phyloP scores from a whole-genome alignment of 2,329 filamentous ascomycete species.

The Pseudocercospora macadamiae region DNA sequence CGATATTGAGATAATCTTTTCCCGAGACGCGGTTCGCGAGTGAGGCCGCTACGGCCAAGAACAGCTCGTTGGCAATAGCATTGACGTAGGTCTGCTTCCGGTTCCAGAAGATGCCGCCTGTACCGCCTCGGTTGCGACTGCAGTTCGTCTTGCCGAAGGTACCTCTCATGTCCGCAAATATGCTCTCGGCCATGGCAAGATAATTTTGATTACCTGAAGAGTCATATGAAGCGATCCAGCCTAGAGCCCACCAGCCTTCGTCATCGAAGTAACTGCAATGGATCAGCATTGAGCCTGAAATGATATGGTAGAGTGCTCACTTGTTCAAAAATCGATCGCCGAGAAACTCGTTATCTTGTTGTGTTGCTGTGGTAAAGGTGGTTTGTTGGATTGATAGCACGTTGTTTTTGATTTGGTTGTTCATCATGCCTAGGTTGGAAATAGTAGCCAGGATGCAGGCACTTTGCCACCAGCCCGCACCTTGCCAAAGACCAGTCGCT shows the following conservation, averaged over 20 bases:
- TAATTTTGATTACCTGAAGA: slow-evolving; percentile 49
- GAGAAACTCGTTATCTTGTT: not conserved
- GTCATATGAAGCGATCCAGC: slow-evolving; percentile 59
- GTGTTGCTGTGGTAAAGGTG: not conserved
- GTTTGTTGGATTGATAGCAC: not conserved
- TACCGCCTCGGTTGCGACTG: not conserved
- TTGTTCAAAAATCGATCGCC: slow-evolving; percentile 4
- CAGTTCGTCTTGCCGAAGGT: slow-evolving; percentile 47
- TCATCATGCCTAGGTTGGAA: slow-evolving; percentile 2
- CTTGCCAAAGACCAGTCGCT: slow-evolving; percentile 3
- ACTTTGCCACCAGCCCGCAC: slow-evolving; percentile 11
- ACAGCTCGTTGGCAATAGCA: slow-evolving; percentile 61
- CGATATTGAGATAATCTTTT: slow-evolving; percentile 49
- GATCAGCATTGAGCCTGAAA: slow-evolving; percentile 25
- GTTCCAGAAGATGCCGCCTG: slow-evolving; percentile 52
- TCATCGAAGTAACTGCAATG: slow-evolving; percentile 54
- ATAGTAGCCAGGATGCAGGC: slow-evolving; percentile 4
- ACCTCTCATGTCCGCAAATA: slow-evolving; percentile 51
- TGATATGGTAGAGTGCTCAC: no score
- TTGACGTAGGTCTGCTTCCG: slow-evolving; percentile 50
- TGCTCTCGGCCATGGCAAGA: slow-evolving; percentile 49
- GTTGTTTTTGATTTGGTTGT: not conserved
- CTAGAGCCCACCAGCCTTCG: slow-evolving; percentile 57
- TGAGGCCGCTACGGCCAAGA: slow-evolving; percentile 56
- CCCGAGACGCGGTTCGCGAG: slow-evolving; percentile 54